Evolutionary conservation across 2,329 filamentous ascomycete genomes (phyloP), one percentile per base, ranked within the genome.

Genomic region (Nothopassalora personata): DNA sequence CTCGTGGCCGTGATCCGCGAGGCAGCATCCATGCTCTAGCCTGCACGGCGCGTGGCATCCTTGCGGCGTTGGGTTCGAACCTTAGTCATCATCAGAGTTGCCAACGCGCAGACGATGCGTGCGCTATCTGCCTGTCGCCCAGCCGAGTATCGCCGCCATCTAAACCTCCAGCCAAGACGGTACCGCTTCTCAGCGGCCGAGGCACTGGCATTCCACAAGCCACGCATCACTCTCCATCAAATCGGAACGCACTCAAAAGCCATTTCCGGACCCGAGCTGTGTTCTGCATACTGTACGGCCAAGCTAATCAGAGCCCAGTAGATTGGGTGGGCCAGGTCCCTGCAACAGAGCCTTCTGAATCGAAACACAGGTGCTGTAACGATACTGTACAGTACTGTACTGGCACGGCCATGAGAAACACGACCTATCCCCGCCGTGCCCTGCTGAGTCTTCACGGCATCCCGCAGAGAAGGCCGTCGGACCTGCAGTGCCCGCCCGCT

Each of bases 401-500:
- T n/a, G n/a, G n/a, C 49, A 51, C 49, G 49, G 49, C 30, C 49
- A 34, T 31, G 19, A 34, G 49, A 31, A 51, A 31, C n/a, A 51
- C 30, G 23, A n/a, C 49, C 23, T 23, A 23, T 23, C 23, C 46
- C 28, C 23, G 18, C 46, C 2, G 23, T 49, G 46, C 19, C 46
- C 46, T 49, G 46, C 46, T 23, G n/a, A n/a, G n/a, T n/a, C 3
- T 23, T 49, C 46, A 31, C 18, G 46, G 23, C 46, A 49, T 49
- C 46, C 46, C 46, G 46, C 46, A 49, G 23, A 10, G 39, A 11
- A 28, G 19, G 18, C 53, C 39, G 13, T 43, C 45, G 53, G 45
- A 23, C 45, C 39, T 55, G 53, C 53, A 48, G 53, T 34, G 34
- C 48, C 53, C 43, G 19, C 49, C 45, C 53, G 45, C 53, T 45